A percentile compares a stretch with the other conserved stretches of the same genome.
Evolutionary conservation across 2,329 filamentous ascomycete species (phyloP).

Genomic region (Septoria petroselini): DNA sequence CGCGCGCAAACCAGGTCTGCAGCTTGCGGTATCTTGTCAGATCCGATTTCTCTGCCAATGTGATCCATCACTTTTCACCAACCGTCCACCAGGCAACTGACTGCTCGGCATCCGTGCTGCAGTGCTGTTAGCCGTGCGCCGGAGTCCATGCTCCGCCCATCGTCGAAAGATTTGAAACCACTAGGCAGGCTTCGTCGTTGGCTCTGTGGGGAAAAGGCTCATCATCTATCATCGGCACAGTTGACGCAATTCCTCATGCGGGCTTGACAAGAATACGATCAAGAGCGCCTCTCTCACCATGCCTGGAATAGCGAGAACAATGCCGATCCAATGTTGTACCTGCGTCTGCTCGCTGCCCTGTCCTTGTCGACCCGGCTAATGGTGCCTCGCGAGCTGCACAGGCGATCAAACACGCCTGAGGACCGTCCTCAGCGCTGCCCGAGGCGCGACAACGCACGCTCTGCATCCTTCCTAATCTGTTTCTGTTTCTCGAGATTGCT

Average conservation of each 20-base stretch:
- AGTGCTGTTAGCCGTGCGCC: constrained; percentile 13
- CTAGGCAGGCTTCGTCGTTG: constrained; percentile 18
- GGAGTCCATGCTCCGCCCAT: constrained; percentile 13
- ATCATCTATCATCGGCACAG: constrained; percentile 11
- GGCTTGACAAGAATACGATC: constrained; percentile 24
- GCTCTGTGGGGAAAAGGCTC: constrained; percentile 16
- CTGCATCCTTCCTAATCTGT: constrained; percentile 13
- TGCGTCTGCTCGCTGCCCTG: constrained; percentile 22
- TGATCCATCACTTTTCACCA: constrained; percentile 24
- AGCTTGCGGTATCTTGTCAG: constrained; percentile 8
- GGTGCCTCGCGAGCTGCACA: constrained; percentile 22
- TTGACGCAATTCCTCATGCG: constrained; percentile 24
- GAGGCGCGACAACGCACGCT: constrained; percentile 7
- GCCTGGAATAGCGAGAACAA: constrained; percentile 21
- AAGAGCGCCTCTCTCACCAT: constrained; percentile 11
- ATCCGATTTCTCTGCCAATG: constrained; percentile 18
- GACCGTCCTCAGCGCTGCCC: constrained; percentile 3
- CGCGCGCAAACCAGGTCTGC: constrained; percentile 1
- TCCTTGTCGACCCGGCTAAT: constrained; percentile 24
- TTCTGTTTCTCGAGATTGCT: constrained; percentile 11
- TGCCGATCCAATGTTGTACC: constrained; percentile 28
- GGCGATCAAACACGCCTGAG: constrained; percentile 17
- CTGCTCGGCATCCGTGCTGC: constrained; percentile 7
- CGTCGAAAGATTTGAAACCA: constrained; percentile 14
- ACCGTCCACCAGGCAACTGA: constrained; percentile 11